Base-by-base conservation (phyloP, 306 rosid genomes). In the Pachyrhizus erosus region DNA sequence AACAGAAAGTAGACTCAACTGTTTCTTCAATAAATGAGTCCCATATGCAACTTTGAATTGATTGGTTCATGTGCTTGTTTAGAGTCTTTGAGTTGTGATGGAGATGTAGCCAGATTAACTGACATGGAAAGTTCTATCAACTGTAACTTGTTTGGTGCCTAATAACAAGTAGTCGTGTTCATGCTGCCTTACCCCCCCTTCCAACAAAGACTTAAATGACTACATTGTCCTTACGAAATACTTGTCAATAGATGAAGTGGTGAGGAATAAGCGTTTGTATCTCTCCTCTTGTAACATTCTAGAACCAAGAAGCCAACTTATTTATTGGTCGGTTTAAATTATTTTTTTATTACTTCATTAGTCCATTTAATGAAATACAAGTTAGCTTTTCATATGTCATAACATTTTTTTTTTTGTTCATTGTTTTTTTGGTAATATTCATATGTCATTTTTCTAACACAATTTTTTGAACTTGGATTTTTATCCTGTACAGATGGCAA, bases 401-500 rank as follows among this genome's bases (percentile, higher is more conserved):
- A 20, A 37, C 27, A 5, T 5, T 40, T 40, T 68, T 31, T 21
- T 48, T 29, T 46, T 29, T n/a, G n/a, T 31, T 51, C 45, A 46
- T 14, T 45, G 23, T 21, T 0, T 80, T 54, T 54, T 26, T 70
- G 60, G 34, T 79, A 24, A 54, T 42, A 40, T 73, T 17, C 66
- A 3, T 33, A 3, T 39, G 20, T 42, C 6, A 18, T 46, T 42
- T 54, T 68, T 49, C 46, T 45, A 58, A 15, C 70, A 15, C 34
- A 49, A 20, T 64, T 20, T 77, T 52, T 62, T 69, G 45, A 75
- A 75, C 70, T 78, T 52, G 76, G 46, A 26, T 33, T 40, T 70
- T 20, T 54, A 48, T 78, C 76, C 64, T 52, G 75, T 76, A 27
- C 94, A 96, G 99, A 82, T 84, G 90, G 94, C 87, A 96, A 84